Evolutionary conservation across 768 basidiomycete genomes (phyloP).

Genomic region (Amanita pallidorosea): DNA sequence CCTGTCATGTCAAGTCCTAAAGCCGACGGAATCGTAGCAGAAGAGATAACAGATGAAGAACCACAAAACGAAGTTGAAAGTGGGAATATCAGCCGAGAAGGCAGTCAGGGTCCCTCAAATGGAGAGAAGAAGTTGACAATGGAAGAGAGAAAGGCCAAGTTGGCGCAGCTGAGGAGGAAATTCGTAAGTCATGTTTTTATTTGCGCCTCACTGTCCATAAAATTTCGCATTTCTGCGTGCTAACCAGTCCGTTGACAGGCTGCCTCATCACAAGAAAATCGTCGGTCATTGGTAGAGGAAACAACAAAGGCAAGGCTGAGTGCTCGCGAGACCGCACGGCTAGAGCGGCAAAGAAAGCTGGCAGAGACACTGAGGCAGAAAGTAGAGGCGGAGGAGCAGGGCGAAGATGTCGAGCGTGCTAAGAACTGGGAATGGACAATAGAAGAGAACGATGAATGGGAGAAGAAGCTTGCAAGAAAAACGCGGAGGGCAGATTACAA

Average conservation of each 20-base stretch:
- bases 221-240: conserved; percentile 4
- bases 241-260: conserved; percentile 33
- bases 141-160: conserved; percentile 68
- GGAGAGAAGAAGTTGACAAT: conserved; percentile 30
- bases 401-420: conserved; percentile 84
- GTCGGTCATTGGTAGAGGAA: conserved; percentile 79
- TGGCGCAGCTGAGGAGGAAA: conserved; percentile 64
- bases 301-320: conserved; percentile 66
- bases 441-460: conserved; percentile 95
- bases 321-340: conserved; percentile 68
- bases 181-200: conserved; percentile 46
- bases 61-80: background rate
- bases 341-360: conserved; percentile 85
- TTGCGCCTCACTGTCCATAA: background rate
- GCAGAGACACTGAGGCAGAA: conserved; percentile 80
- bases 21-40: conserved; percentile 9
- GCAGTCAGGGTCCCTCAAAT: background rate
- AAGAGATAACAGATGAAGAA: conserved; percentile 10
- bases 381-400: conserved; percentile 80
- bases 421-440: conserved; percentile 96
- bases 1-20: conserved; percentile 1
- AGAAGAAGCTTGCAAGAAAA: conserved; percentile 79
- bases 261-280: conserved; percentile 72
- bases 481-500: conserved; percentile 78
- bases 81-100: background rate